A percentile compares a stretch with the other conserved stretches of the same genome.
phyloP scores from a whole-genome alignment of 352 stramenopile species.

The Aphanomyces stellatus region DNA sequence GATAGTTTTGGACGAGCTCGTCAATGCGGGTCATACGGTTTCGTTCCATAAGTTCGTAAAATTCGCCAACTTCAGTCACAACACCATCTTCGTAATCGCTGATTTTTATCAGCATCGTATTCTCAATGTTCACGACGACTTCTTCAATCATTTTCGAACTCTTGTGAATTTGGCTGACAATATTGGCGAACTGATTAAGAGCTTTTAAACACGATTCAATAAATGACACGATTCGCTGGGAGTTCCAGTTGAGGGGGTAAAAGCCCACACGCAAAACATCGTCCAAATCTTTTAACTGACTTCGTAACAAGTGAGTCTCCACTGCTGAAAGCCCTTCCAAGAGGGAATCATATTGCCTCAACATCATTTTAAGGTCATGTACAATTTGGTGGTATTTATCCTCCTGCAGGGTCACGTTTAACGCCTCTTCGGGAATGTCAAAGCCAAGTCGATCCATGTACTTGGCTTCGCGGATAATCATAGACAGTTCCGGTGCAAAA shows the following conservation, averaged over 20 bases:
- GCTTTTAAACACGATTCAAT: conserved; percentile 91
- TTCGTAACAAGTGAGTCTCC: conserved; percentile 83
- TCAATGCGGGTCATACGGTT: conserved; percentile 88
- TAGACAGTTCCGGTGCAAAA: conserved; percentile 86
- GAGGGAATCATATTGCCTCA: conserved; percentile 85
- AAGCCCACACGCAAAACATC: conserved; percentile 85
- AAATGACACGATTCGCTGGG: conserved; percentile 92
- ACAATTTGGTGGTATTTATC: conserved; percentile 95
- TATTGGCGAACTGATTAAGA: conserved; percentile 89
- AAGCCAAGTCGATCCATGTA: conserved; percentile 94
- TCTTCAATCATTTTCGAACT: conserved; percentile 93
- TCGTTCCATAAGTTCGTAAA: conserved; percentile 91
- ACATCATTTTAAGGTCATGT: conserved; percentile 87
- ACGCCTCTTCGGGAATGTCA: conserved; percentile 88
- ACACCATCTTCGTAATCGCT: conserved; percentile 84
- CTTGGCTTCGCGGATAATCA: conserved; percentile 95
- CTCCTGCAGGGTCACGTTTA: conserved; percentile 95
- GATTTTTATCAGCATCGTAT: conserved; percentile 88
- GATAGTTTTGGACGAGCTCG: conserved; percentile 89
- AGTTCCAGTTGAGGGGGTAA: conserved; percentile 95
- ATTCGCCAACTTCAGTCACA: conserved; percentile 88
- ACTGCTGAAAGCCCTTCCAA: conserved; percentile 79
- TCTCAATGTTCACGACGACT: conserved; percentile 86
- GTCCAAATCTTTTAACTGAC: conserved; percentile 84
- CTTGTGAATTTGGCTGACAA: conserved; percentile 94